Conservation (phyloP, 495 filamentous ascomycete genomes). For the Daldinia vernicosa region DNA sequence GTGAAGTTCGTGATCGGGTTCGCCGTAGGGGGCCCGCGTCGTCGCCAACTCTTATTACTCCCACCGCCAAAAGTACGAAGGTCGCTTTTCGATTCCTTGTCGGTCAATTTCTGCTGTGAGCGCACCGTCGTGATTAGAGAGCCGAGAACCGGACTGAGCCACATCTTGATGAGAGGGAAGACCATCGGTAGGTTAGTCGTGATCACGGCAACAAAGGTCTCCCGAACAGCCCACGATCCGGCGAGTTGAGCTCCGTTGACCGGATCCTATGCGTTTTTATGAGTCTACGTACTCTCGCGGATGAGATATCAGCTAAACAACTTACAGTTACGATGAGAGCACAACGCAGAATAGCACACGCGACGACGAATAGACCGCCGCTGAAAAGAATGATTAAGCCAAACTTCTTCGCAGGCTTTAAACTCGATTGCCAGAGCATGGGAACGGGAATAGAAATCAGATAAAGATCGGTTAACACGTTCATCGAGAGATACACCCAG, state of each 20-base stretch:
- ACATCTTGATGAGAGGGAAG: slow-evolving; percentile 58
- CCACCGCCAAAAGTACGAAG: slow-evolving; percentile 46
- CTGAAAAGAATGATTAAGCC: slow-evolving; percentile 58
- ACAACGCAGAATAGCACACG: slow-evolving; percentile 60
- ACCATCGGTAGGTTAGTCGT: slow-evolving; percentile 64
- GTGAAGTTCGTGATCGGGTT: slow-evolving; percentile 60
- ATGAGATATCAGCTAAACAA: background rate
- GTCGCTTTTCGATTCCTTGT: slow-evolving; percentile 41
- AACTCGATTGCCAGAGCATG: slow-evolving; percentile 59
- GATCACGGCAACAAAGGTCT: slow-evolving; percentile 61
- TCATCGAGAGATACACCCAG: slow-evolving; percentile 55
- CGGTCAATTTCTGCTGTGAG: slow-evolving; percentile 45
- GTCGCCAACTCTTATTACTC: slow-evolving; percentile 50
- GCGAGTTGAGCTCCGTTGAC: slow-evolving; percentile 58
- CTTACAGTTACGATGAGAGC: slow-evolving; percentile 58
- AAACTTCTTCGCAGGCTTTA: slow-evolving; percentile 56
- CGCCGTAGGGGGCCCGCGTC: slow-evolving; percentile 51
- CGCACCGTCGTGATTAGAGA: slow-evolving; percentile 42
- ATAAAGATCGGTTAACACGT: slow-evolving; percentile 58
- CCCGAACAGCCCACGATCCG: slow-evolving; percentile 61
- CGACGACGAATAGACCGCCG: slow-evolving; percentile 60
- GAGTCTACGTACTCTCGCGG: slow-evolving; percentile 1
- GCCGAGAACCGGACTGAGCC: slow-evolving; percentile 53
- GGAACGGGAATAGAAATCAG: slow-evolving; percentile 61
- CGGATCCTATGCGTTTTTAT: slow-evolving; percentile 48